Evolutionary conservation across 495 filamentous ascomycete species (phyloP), one percentile per base, ranked within the genome.

Genomic region (Aspergillus campestris): DNA sequence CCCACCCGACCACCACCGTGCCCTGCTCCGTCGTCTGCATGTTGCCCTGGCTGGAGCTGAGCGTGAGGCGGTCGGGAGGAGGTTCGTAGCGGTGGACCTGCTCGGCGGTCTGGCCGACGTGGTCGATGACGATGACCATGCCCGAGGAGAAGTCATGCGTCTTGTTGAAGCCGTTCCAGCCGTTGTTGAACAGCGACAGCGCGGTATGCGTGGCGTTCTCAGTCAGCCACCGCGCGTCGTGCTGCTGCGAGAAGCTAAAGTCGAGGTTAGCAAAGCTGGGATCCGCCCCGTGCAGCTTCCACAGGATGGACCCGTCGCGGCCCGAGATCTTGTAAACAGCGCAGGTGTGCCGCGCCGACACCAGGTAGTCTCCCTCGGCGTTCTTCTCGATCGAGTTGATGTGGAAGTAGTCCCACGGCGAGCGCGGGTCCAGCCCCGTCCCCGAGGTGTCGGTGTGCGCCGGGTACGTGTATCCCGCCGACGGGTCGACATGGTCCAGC

Each of bases 351-450:
- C 80, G 74, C 6, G 74, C 74, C 2, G 78, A 81, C 24, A 82
- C 73, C 33, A 82, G 53, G 52, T 81, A 82, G 58, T 79, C 73
- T 6, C 78, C 77, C 4, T 72, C 69, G 0, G 36, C 35, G 53
- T 78, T 72, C 57, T 79, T 80, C 52, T 81, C 78, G 41, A 83
- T 66, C 13, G 75, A 78, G 58, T 82, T 81, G 60, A 83, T 77
- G 58, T 81, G 78, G 63, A 81, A 82, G 56, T 77, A 81, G 57
- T 83, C 77, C 73, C 74, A 82, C 4, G 79, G 72, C 47, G 73
- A 56, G 45, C 53, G 55, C 34, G 65, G 58, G 36, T 63, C 52
- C 55, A 71, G 52, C 39, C 66, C 66, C 15, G 69, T 64, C 30
- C 72, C 65, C 48, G 65, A 69, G 41, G 69, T 69, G 59, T 75